Evolutionary conservation across 176 grass and related monocot species (phyloP), one percentile per base, ranked within the genome.

Genomic region (Oryza glumipatula): DNA sequence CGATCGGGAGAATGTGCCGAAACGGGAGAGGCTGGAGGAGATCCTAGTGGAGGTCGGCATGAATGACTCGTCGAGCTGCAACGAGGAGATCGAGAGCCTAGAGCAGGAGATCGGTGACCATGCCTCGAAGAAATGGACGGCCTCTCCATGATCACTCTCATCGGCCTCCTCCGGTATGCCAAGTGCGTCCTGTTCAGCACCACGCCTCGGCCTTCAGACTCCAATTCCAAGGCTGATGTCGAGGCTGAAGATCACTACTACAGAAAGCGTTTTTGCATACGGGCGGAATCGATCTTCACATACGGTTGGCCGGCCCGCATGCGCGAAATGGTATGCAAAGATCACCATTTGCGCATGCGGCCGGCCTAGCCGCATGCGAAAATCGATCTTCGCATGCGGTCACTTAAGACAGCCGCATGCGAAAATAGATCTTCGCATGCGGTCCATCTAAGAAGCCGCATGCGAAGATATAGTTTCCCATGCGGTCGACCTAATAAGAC

Each of bases 161-260:
- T 89, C 71, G 94, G 91, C 6, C 77, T 99, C 7, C 83, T 99
- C 15, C 89, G 96, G 15, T 96, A 99, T 76, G 89, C 93, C 33
- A 99, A 90, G 89, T 99, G 91, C 77, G 96, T 99, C 19, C 75
- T 99, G 5, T 99, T 90, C 83, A 89, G 93, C 70, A 84, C 93
- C 16, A 92, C 94, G 47, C 91, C 91, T 4, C 75, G 84, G 65
- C 76, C 85, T 15, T 84, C 83, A 1, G 93, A 92, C 28, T 84
- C 83, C 0, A 91, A 90, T 28, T 84, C 87, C 66, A 91, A 82
- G 28, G 38, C 63, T 12, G 82, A 76, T 68, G 5, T 36, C 41
- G 88, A 88, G 45, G 80, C 68, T 63, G 79, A 82, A 7, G 88
- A 70, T 60, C 88, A 26, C 26, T 26, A 26, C 26, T 26, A 26